Evolutionary conservation across 768 basidiomycete genomes (phyloP).

Genomic region (Erythrobasidium yunnanense): DNA sequence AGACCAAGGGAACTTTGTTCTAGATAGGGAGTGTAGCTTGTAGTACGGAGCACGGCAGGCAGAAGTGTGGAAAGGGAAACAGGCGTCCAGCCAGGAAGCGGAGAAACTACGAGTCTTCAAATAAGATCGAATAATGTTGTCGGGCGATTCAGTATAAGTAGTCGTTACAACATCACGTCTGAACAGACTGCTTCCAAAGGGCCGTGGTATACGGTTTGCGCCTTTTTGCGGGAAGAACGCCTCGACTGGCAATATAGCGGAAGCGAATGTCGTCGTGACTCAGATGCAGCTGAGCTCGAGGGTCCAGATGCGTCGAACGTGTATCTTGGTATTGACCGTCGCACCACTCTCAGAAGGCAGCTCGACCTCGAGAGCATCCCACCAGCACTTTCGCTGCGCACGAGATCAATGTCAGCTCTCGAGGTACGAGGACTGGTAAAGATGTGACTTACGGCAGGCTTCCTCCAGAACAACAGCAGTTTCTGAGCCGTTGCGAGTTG

Average conservation of each 20-base stretch:
- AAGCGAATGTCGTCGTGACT: neutral
- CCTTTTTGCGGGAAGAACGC: neutral
- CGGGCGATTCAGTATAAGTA: too few relatives aligned
- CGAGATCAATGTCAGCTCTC: constrained; percentile 5
- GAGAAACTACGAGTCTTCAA: too few relatives aligned
- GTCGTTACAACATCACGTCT: too few relatives aligned
- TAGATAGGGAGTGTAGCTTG: too few relatives aligned
- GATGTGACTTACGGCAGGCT: constrained; percentile 73
- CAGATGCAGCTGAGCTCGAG: constrained; percentile 50
- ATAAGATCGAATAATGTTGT: too few relatives aligned
- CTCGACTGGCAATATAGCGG: neutral
- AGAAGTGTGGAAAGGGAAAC: neutral
- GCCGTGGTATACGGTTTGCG: too few relatives aligned
- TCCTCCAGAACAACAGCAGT: constrained; percentile 92
- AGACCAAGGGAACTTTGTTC: constrained; percentile 38
- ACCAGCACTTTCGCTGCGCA: constrained; percentile 94
- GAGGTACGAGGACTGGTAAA: neutral
- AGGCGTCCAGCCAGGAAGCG: neutral
- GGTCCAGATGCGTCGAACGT: constrained; percentile 97
- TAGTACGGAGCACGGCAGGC: too few relatives aligned
- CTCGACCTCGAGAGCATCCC: constrained; percentile 85
- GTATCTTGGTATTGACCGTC: constrained; percentile 64
- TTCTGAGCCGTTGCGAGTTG: constrained; percentile 99
- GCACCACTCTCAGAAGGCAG: constrained; percentile 48
- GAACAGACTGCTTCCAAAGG: too few relatives aligned